These are phyloP conservation scores for Protomyces pachydermus DNA, from an alignment of 1,139 yeast genomes.

Conservation along the genomic window DNA sequence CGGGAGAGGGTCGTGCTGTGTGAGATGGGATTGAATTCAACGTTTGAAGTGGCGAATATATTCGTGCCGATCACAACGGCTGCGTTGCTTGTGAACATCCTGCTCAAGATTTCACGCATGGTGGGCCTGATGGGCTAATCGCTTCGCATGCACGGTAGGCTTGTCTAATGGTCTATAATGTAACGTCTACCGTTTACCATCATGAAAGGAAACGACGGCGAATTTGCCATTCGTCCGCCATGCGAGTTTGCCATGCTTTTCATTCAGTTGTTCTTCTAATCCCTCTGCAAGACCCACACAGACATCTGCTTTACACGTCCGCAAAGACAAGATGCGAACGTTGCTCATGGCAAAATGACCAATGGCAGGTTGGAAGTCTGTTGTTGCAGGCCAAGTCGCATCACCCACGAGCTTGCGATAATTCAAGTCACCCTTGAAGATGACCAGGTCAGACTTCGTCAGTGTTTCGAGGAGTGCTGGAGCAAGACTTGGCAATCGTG, in stretches of 20 bases:
- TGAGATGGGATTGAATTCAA: neutral
- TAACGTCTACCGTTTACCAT: slow-evolving; percentile 4
- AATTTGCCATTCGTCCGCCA: slow-evolving; percentile 32
- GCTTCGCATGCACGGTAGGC: neutral
- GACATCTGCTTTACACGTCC: slow-evolving; percentile 98
- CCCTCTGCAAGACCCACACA: slow-evolving; percentile 69
- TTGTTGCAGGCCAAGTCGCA: slow-evolving; percentile 68
- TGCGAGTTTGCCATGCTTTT: slow-evolving; percentile 27
- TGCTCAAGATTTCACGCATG: neutral
- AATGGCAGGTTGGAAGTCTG: slow-evolving; percentile 65
- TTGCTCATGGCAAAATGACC: slow-evolving; percentile 55
- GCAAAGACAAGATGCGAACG: slow-evolving; percentile 62
- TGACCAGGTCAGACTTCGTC: slow-evolving; percentile 59
- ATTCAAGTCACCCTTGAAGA: slow-evolving; percentile 84
- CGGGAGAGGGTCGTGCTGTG: neutral
- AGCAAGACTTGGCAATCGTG: slow-evolving; percentile 59
- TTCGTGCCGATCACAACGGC: neutral
- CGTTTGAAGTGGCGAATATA: neutral
- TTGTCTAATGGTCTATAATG: neutral
- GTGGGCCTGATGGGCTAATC: neutral
- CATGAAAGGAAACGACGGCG: slow-evolving; percentile 23
- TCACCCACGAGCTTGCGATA: slow-evolving; percentile 92
- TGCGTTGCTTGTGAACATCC: neutral
- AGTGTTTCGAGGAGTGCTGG: slow-evolving; percentile 50
- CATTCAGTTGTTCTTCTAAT: slow-evolving; percentile 55